Evolutionary conservation across 1,284 basidiomycete species (phyloP).

Genomic region (Malassezia japonica): DNA sequence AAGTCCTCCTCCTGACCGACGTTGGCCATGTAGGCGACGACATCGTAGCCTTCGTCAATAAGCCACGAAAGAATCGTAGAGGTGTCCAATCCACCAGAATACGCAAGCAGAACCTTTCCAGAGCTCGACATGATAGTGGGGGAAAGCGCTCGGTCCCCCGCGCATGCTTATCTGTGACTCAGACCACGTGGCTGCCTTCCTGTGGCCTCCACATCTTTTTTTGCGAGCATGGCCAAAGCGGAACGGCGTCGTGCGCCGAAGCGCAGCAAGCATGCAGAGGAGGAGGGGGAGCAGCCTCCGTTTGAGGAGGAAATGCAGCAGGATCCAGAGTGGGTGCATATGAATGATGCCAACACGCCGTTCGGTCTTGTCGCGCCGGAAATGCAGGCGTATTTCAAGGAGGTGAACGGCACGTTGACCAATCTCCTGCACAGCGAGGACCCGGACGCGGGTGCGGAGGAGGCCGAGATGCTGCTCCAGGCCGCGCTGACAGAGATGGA

Average conservation of each 20-base stretch:
- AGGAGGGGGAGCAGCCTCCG: too few relatives aligned
- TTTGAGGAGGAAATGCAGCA: background rate
- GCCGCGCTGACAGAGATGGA: slow-evolving; percentile 40
- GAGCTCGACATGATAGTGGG: slow-evolving; percentile 42
- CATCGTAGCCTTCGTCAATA: slow-evolving; percentile 95
- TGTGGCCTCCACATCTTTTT: background rate
- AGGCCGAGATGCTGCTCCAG: slow-evolving; percentile 31
- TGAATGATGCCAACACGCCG: slow-evolving; percentile 10
- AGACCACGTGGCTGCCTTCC: slow-evolving; percentile 3
- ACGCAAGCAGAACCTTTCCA: slow-evolving; percentile 83
- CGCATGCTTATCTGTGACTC: background rate
- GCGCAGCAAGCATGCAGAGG: slow-evolving; percentile 1
- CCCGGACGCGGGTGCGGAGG: slow-evolving; percentile 20
- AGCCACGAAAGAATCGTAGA: slow-evolving; percentile 48
- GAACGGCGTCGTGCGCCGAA: slow-evolving; percentile 16
- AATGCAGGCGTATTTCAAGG: slow-evolving; percentile 18
- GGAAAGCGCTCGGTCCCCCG: background rate
- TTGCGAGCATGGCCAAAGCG: slow-evolving; percentile 4
- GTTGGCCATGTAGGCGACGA: slow-evolving; percentile 96
- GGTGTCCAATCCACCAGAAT: slow-evolving; percentile 73
- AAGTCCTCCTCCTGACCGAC: slow-evolving; percentile 99
- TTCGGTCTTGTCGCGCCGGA: slow-evolving; percentile 13
- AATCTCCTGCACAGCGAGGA: slow-evolving; percentile 8
- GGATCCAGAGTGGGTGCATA: slow-evolving; percentile 5
- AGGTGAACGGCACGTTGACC: slow-evolving; percentile 10